Evolutionary conservation across 1,139 yeast species (phyloP).

Genomic region (Yamadazyma triangularis): DNA sequence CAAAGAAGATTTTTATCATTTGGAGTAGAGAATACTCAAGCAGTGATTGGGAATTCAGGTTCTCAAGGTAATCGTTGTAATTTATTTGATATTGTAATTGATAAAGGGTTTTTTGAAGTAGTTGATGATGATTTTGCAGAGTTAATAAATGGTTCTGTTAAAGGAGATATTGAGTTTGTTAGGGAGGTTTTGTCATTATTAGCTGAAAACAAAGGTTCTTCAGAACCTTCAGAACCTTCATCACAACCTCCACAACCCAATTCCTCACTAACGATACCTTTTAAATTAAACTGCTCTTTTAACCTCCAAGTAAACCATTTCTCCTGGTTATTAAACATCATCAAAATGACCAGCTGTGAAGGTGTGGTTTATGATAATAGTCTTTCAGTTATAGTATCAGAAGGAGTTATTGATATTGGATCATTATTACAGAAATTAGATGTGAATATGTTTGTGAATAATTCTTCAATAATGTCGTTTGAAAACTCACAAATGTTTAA

Average conservation of each 20-base stretch:
- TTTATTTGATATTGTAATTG: constrained; percentile 3
- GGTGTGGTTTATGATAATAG: constrained; percentile 15
- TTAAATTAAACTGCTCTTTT: background rate
- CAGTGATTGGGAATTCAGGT: constrained; percentile 3
- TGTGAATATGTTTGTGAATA: constrained; percentile 7
- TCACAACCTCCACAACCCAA: background rate
- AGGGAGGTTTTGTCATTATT: background rate
- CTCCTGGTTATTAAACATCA: constrained; percentile 17
- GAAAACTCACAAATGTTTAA: constrained; percentile 28
- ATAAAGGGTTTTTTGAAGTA: constrained; percentile 3
- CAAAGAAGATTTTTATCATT: background rate
- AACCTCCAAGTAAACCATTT: constrained; percentile 16
- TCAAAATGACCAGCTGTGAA: constrained; percentile 13
- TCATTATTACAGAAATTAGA: constrained; percentile 20
- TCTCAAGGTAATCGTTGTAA: constrained; percentile 1
- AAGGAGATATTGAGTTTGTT: constrained; percentile 1
- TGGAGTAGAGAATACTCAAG: constrained; percentile 1
- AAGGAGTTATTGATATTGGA: constrained; percentile 15
- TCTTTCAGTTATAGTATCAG: constrained; percentile 11
- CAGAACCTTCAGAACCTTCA: too few species aligned
- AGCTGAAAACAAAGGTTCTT: too few species aligned
- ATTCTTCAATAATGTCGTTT: constrained; percentile 18
- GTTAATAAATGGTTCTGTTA: constrained; percentile 1
- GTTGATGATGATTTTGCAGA: constrained; percentile 1
- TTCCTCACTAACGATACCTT: background rate